Evolutionary conservation across 1,284 basidiomycete genomes (phyloP), one percentile per base, ranked within the genome.

Genomic region (Caloboletus inedulis): DNA sequence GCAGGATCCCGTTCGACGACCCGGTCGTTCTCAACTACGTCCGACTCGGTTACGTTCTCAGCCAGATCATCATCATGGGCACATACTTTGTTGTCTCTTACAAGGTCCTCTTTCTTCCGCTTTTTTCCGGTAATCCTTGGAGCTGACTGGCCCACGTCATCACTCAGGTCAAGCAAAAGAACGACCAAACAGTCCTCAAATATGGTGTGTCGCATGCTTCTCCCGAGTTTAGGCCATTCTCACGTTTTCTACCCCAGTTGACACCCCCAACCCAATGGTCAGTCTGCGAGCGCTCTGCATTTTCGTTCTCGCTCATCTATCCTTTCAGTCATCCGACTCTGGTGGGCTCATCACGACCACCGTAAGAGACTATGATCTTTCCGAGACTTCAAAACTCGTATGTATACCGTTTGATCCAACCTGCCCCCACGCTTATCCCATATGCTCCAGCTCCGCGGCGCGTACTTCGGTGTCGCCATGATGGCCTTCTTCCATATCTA

Each of bases 141-240:
- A 23, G 31, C 51, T 56, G 19, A 63, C 23, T 21, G 14, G 47
- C n/a, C 50, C 61, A 66, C 63, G 56, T 65, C 48, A 51, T 51
- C 60, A 47, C 47, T 30, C 62, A 94, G 91, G 85, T 98, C 73
- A 94, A 93, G 79, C 77, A 81, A 63, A 95, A 94, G 81, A 98
- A 98, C 69, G 96, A 98, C 74, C 81, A 91, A 69, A 94, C 93
- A 3, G 91, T 97, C 34, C 78, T 98, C 64, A 98, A 98, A 81
- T 98, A 96, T 70, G 87, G 85, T 86, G 40, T 48, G 81, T 76
- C 23, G 1, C 10, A 25, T 31, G n/a, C 13, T 41, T 29, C 30
- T n/a, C 50, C 19, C 9, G 29, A 30, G 14, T 39, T 19, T 13
- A 23, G 37, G n/a, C 21, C 13, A 7, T 19, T 5, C 49, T 41